Conservation (phyloP, 1,284 basidiomycete genomes). For the Leccinum subrobustum region DNA sequence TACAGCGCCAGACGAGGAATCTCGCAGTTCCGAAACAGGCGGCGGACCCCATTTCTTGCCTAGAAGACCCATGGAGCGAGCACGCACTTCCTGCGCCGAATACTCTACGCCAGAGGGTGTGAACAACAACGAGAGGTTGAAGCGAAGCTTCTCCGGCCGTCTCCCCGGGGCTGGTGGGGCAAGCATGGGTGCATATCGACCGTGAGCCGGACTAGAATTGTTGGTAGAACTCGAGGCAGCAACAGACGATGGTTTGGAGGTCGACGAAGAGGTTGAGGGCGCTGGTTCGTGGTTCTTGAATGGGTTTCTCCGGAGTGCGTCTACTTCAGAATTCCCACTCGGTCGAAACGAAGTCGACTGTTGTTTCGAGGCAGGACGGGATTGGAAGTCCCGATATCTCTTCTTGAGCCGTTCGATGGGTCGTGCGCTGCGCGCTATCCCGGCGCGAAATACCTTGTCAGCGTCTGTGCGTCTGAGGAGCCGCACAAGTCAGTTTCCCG, state of each 20-base stretch:
- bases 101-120: conserved; percentile 68
- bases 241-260: conserved; percentile 26
- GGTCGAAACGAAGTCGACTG: conserved; percentile 27
- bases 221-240: conserved; percentile 17
- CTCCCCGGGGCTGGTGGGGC: conserved; percentile 64
- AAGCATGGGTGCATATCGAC: conserved; percentile 66
- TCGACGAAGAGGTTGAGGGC: conserved; percentile 30
- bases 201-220: conserved; percentile 23
- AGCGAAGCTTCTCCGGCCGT: conserved; percentile 65
- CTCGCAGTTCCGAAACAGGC: conserved; percentile 44
- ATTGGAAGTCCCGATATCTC: conserved; percentile 80
- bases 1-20: conserved; percentile 31
- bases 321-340: conserved; percentile 32
- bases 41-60: conserved; percentile 80
- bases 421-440: conserved; percentile 79
- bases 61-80: conserved; percentile 72
- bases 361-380: conserved; percentile 39
- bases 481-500: conserved; percentile 15
- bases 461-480: conserved; percentile 66
- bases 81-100: conserved; percentile 72
- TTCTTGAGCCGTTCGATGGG: conserved; percentile 86
- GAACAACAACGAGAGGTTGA: conserved; percentile 66
- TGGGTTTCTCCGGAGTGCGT: conserved; percentile 51
- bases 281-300: conserved; percentile 48
- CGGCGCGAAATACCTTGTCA: conserved; percentile 80